Conservation (phyloP, 257 asterid genomes). For the Capsicum chinense region DNA sequence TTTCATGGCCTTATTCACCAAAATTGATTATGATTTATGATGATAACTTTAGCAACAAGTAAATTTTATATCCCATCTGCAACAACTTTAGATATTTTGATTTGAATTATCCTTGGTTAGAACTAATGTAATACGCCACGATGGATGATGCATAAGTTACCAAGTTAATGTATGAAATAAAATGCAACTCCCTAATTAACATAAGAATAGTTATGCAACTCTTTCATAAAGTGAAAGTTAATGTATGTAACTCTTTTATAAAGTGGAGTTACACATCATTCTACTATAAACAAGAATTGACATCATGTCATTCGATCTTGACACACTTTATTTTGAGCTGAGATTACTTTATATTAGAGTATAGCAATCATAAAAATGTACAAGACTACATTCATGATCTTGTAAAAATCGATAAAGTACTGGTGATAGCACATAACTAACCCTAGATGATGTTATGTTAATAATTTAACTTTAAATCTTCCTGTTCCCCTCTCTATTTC, state of each 20-base stretch:
- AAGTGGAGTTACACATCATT: neutral
- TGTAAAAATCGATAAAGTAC: no score
- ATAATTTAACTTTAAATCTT: neutral
- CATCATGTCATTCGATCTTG: no score
- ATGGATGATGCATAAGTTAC: neutral
- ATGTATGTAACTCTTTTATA: no score
- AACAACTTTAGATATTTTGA: neutral
- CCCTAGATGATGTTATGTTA: no score
- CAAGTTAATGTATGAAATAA: neutral
- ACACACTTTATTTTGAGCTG: neutral
- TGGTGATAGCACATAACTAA: no score
- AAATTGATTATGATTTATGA: neutral
- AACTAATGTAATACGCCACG: neutral
- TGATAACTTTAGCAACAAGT: neutral
- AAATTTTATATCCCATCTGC: neutral
- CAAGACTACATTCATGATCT: no score
- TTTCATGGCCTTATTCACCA: neutral
- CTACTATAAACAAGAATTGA: no score
- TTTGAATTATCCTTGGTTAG: neutral
- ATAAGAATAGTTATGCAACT: neutral
- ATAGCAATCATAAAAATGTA: no score
- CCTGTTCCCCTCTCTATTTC: no score
- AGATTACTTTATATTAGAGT: neutral
- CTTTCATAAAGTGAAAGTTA: neutral
- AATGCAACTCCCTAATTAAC: neutral